phyloP scores from a whole-genome alignment of 768 basidiomycete genomes.

The Lentinus brumalis region DNA sequence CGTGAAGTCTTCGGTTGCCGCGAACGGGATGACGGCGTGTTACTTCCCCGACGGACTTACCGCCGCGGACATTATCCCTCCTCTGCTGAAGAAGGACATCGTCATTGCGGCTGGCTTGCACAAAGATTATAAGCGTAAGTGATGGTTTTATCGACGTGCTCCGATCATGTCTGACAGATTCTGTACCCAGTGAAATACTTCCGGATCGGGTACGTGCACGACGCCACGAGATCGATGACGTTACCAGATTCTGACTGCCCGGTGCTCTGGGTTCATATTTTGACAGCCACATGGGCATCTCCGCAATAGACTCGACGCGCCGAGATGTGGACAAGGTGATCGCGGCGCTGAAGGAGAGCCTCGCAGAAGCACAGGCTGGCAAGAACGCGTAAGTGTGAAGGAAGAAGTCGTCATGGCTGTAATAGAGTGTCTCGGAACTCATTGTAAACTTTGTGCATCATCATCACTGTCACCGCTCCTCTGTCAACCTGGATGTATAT shows the following conservation, averaged over 20 bases:
- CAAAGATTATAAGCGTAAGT: conserved; percentile 75
- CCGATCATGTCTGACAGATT: conserved; percentile 2
- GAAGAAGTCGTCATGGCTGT: conserved; percentile 12
- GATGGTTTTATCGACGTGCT: neutral
- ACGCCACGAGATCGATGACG: neutral
- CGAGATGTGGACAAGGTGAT: conserved; percentile 79
- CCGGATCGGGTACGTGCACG: conserved; percentile 70
- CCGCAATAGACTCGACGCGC: conserved; percentile 68
- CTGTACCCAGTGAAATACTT: conserved; percentile 73
- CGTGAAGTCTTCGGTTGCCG: conserved; percentile 57
- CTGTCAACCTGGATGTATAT: neutral
- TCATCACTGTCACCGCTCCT: neutral
- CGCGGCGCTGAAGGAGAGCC: conserved; percentile 58
- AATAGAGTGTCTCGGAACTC: conserved; percentile 18
- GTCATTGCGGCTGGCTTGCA: conserved; percentile 90
- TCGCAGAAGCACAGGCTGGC: conserved; percentile 42
- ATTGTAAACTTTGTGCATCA: conserved; percentile 7
- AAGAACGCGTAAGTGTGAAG: conserved; percentile 28
- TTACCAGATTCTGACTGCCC: neutral
- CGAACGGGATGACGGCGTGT: conserved; percentile 95
- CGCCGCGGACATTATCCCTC: conserved; percentile 75
- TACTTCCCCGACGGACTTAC: conserved; percentile 84
- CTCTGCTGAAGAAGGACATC: conserved; percentile 69
- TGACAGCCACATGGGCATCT: conserved; percentile 84
- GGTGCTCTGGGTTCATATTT: neutral